These are phyloP conservation scores for Lachnellula occidentalis DNA, from an alignment of 2,329 filamentous ascomycete species.

Conservation along the genomic window DNA sequence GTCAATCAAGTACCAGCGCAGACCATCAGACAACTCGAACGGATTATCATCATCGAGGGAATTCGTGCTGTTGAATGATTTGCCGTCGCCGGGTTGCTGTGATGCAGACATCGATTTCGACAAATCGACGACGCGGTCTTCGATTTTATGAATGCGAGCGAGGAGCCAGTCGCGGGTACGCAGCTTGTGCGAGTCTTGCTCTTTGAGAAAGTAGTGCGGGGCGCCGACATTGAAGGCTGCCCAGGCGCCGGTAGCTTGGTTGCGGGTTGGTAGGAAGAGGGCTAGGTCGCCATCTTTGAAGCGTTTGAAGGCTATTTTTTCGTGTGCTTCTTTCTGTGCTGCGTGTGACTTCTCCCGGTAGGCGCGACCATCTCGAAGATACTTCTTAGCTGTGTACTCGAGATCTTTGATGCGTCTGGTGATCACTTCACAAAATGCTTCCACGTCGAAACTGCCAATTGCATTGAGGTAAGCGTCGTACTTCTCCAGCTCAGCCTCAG, in stretches of 20 bases:
- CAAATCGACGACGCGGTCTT: constrained; percentile 89
- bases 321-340: constrained; percentile 78
- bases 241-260: constrained; percentile 92
- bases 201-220: constrained; percentile 92
- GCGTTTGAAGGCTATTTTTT: constrained; percentile 91
- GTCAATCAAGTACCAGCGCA: constrained; percentile 95
- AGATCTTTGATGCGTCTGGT: constrained; percentile 89
- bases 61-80: constrained; percentile 38
- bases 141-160: constrained; percentile 82
- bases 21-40: constrained; percentile 89
- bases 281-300: constrained; percentile 97
- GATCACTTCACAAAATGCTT: constrained; percentile 77
- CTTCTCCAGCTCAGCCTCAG: constrained; percentile 62
- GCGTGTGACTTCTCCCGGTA: constrained; percentile 84
- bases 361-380: constrained; percentile 79
- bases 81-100: constrained; percentile 32
- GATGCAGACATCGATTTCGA: constrained; percentile 60
- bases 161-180: constrained; percentile 91
- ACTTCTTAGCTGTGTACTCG: constrained; percentile 87
- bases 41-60: constrained; percentile 86
- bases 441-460: constrained; percentile 74
- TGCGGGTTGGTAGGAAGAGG: constrained; percentile 87
- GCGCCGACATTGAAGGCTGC: constrained; percentile 97
- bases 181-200: constrained; percentile 83
- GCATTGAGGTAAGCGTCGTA: constrained; percentile 71